A percentile compares a stretch with the other conserved stretches of the same genome.
These are phyloP conservation scores for Acanthamoeba lugdunensis DNA, from an alignment of 208 protist species.

Conservation along the genomic window DNA sequence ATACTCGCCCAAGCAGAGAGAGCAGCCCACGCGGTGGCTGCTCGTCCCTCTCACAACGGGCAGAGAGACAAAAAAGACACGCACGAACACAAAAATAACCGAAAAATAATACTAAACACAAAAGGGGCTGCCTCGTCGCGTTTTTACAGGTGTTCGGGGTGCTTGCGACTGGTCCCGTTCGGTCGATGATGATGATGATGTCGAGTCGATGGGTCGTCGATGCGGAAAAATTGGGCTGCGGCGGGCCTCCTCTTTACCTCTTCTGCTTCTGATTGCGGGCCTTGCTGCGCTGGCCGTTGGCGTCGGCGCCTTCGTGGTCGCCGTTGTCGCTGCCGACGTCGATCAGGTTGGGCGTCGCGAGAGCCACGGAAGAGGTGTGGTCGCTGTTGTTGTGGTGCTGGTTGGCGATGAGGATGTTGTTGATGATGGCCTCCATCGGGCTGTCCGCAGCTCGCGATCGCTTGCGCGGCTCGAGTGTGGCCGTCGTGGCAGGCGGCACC, in stretches of 20 bases:
- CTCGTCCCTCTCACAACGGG: no score
- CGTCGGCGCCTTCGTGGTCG: background rate
- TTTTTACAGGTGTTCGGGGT: no score
- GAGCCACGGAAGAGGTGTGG: background rate
- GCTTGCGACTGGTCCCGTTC: no score
- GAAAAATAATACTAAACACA: no score
- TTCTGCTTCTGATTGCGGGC: slow-evolving; percentile 42
- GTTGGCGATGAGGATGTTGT: background rate
- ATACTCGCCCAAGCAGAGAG: no score
- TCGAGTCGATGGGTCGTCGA: no score
- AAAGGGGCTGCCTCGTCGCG: no score
- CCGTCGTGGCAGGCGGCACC: background rate
- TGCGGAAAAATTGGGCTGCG: no score
- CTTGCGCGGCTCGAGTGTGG: slow-evolving; percentile 13
- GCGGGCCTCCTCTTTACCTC: background rate
- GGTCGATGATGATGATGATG: no score
- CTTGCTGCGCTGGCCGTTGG: slow-evolving; percentile 12
- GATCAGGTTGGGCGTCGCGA: background rate
- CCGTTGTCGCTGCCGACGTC: background rate
- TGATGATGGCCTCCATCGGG: background rate
- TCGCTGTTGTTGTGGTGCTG: background rate
- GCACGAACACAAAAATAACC: no score
- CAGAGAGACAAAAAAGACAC: no score
- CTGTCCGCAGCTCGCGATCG: background rate
- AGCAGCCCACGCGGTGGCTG: no score